Conservation (phyloP, 148 eudicot species). For the Bassia scoparia region DNA sequence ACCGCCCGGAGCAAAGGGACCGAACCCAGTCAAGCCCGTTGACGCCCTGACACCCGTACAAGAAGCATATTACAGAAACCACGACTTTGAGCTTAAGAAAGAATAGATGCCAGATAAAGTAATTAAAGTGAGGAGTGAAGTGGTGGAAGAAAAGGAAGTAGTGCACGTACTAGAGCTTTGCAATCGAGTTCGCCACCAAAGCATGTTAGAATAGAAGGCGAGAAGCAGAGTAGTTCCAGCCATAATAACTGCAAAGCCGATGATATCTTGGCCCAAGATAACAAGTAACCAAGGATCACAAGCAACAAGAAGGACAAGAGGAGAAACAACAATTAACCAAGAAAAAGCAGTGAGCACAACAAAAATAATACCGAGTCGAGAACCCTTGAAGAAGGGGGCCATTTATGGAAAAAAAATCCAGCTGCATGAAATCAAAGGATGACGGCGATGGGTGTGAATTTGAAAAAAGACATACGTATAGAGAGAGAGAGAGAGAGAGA, state of each 20-base stretch:
- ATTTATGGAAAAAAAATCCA: constrained; percentile 97
- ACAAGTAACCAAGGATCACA: constrained; percentile 85
- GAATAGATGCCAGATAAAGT: too few relatives aligned
- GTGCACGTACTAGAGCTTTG: constrained; percentile 87
- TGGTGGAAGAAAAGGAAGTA: background rate
- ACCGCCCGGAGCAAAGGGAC: too few relatives aligned
- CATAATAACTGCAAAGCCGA: constrained; percentile 91
- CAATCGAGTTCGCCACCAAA: constrained; percentile 99
- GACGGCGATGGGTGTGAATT: too few relatives aligned
- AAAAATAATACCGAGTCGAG: constrained; percentile 66
- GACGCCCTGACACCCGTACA: too few relatives aligned
- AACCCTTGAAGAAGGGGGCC: constrained; percentile 78
- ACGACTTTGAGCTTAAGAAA: too few relatives aligned
- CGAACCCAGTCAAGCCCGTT: too few relatives aligned
- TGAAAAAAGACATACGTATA: too few relatives aligned
- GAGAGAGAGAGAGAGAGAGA: too few relatives aligned
- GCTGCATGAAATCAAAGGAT: constrained; percentile 45
- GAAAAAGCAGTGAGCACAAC: constrained; percentile 57
- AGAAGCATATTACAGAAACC: too few relatives aligned
- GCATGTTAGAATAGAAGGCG: constrained; percentile 96
- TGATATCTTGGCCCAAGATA: constrained; percentile 63
- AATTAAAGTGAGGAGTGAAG: too few relatives aligned
- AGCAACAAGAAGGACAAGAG: constrained; percentile 57
- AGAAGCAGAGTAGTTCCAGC: constrained; percentile 88
- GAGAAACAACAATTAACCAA: constrained; percentile 76